Evolutionary conservation across 2,329 filamentous ascomycete species (phyloP), one percentile per base, ranked within the genome.

Genomic region (Juglanconis oblonga): DNA sequence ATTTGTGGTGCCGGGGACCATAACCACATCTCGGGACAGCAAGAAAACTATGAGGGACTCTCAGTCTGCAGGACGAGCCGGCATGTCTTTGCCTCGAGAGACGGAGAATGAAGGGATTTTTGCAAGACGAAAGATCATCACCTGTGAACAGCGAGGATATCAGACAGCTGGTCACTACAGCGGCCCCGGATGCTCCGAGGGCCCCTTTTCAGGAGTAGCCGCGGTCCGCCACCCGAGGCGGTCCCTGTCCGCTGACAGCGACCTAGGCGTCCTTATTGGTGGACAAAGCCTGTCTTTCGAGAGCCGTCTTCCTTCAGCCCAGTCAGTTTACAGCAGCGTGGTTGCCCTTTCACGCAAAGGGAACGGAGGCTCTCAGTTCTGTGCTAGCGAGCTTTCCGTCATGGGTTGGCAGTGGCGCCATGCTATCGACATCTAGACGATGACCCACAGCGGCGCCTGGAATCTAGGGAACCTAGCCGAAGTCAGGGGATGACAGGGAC

Each of bases 211-310:
- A 42, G 56, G 31, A 31, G 44, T 31, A 35, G 32, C 13, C 44
- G 48, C 60, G 57, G 54, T 57, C 60, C 60, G 60, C 24, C 29
- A 53, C 33, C 52, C 52, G 53, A 17, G 36, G n/a, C 50, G 49
- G 47, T 45, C 49, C 48, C 17, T 51, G 24, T 24, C 13, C 31
- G 24, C 24, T 17, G 3, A 14, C 29, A 17, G 35, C 17, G 40
- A 24, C 33, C 42, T 32, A 24, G 11, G n/a, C 24, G 44, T 24
- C 35, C 29, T 58, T 36, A 62, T 62, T 62, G 61, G 61, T 62
- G 61, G 61, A 62, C 57, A 49, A 45, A 50, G 13, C 14, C 8
- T 44, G 45, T 31, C 6, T 51, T 31, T 17, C 29, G 32, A 38
- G 13, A 11, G n/a, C n/a, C 6, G 10, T 33, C 9, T 44, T 49